phyloP scores from a whole-genome alignment of 148 eudicot genomes.

The Selenicereus undatus region DNA sequence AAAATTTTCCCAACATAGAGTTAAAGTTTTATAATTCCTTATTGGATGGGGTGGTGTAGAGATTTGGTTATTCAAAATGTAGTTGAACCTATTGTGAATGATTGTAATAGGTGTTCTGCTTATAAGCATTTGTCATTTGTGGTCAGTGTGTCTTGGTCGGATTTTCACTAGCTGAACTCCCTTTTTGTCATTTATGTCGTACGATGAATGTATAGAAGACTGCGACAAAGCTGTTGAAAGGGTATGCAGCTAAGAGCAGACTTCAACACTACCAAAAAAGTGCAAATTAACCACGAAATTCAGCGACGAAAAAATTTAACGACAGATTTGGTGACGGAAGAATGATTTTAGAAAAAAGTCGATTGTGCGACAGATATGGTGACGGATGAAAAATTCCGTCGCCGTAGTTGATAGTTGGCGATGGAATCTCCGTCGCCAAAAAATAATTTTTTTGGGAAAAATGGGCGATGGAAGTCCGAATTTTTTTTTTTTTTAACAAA shows the following conservation, averaged over 20 bases:
- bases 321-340: too few species aligned
- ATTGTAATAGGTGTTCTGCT: not conserved
- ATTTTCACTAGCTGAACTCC: not conserved
- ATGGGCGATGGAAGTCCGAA: too few species aligned
- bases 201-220: constrained; percentile 85
- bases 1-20: not conserved
- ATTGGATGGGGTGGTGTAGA: not conserved
- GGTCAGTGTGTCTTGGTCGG: not conserved
- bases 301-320: too few species aligned
- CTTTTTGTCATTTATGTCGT: constrained; percentile 34
- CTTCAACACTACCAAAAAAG: too few species aligned
- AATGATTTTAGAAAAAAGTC: too few species aligned
- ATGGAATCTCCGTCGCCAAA: too few species aligned
- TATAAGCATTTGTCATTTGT: not conserved
- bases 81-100: not conserved
- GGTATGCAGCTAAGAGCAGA: constrained; percentile 89
- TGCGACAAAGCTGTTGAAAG: constrained; percentile 97
- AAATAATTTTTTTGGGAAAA: too few species aligned
- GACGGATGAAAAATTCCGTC: too few species aligned
- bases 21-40: not conserved
- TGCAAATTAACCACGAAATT: too few species aligned
- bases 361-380: too few species aligned
- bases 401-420: too few species aligned
- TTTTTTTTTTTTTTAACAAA: too few species aligned
- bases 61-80: not conserved